Conservation (phyloP, 768 basidiomycete genomes). For the Pleurotus cornucopiae region DNA sequence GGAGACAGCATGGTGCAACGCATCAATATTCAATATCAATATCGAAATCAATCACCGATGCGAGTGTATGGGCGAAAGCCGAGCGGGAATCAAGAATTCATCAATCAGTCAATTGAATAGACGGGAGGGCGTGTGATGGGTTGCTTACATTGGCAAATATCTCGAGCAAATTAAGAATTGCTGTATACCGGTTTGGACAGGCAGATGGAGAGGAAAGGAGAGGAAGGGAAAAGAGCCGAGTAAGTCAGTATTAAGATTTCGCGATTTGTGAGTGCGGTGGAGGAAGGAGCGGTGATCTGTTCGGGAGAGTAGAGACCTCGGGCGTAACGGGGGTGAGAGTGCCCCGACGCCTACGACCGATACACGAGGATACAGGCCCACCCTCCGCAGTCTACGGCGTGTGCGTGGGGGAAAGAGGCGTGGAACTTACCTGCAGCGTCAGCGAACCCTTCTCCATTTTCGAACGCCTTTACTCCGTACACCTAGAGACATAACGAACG, state of each 20-base stretch:
- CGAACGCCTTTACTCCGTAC: constrained; percentile 64
- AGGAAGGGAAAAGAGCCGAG: constrained; percentile 5
- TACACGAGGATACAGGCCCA: too few species aligned
- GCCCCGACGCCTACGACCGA: neutral
- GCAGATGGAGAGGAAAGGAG: too few species aligned
- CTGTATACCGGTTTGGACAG: constrained; percentile 27
- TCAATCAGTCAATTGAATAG: too few species aligned
- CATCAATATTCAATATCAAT: too few species aligned
- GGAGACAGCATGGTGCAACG: too few species aligned
- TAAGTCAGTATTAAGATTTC: neutral
- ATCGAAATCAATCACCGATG: too few species aligned
- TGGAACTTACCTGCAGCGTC: constrained; percentile 62
- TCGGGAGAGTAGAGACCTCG: neutral
- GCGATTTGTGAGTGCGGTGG: neutral
- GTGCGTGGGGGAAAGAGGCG: neutral
- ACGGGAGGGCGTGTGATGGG: too few species aligned
- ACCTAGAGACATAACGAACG: constrained; percentile 33
- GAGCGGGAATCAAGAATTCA: too few species aligned
- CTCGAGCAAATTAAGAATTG: constrained; percentile 71
- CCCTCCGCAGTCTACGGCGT: too few species aligned
- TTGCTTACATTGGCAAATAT: constrained; percentile 51
- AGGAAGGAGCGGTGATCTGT: neutral
- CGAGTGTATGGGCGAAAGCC: too few species aligned
- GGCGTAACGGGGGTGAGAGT: neutral
- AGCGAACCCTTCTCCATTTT: constrained; percentile 66